Conservation (phyloP, 345 rosid species). For the Citrus hindsii region DNA sequence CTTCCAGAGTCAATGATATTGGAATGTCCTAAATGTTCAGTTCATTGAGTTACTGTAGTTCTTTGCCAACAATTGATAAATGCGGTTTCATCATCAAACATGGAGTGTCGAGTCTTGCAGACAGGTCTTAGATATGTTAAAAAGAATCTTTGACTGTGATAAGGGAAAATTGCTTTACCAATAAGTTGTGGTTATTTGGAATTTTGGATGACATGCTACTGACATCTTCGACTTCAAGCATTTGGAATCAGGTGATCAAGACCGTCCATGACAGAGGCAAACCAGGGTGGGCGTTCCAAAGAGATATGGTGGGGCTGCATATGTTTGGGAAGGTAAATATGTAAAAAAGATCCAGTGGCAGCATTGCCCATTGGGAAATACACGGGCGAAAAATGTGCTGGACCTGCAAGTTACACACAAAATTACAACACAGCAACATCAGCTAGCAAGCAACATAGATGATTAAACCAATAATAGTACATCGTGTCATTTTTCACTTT, state of each 20-base stretch:
- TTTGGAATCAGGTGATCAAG: not conserved
- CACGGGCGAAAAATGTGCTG: slow-evolving; percentile 86
- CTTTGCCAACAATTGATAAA: not conserved
- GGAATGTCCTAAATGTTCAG: not conserved
- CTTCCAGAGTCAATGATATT: not conserved
- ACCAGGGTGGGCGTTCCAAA: not conserved
- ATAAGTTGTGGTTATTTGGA: not conserved
- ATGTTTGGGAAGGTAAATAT: too few species aligned
- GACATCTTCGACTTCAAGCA: not conserved
- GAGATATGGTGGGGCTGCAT: not conserved
- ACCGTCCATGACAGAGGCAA: not conserved
- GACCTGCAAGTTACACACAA: slow-evolving; percentile 36
- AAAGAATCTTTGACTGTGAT: not conserved
- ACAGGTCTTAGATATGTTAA: not conserved
- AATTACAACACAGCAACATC: not conserved
- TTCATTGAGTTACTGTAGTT: not conserved
- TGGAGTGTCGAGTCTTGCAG: not conserved
- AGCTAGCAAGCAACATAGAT: not conserved
- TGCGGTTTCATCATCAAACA: not conserved
- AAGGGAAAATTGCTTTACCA: not conserved
- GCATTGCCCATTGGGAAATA: slow-evolving; percentile 93
- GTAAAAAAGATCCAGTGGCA: slow-evolving; percentile 72
- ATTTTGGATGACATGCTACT: not conserved
- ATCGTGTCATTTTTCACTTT: too few species aligned
- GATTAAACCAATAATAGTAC: too few species aligned